These are phyloP conservation scores for Fusarium devonianum DNA, from an alignment of 2,329 filamentous ascomycete species.

Conservation along the genomic window DNA sequence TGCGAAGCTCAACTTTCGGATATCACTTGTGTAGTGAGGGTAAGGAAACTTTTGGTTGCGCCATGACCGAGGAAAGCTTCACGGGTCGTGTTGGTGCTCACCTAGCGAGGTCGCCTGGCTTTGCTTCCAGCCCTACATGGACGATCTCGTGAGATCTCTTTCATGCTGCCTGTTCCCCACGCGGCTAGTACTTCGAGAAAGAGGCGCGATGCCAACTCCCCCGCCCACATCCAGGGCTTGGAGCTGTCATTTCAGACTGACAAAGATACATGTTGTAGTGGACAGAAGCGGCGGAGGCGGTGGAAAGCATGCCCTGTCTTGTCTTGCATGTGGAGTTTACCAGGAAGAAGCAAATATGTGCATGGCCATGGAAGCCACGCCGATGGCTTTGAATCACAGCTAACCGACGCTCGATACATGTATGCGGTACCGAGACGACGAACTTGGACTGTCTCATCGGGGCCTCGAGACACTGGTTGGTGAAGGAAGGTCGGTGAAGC, in stretches of 20 bases:
- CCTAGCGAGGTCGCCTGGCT: no score
- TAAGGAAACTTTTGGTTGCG: no score
- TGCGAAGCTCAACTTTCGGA: no score
- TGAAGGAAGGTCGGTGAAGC: constrained; percentile 7
- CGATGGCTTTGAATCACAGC: constrained; percentile 10
- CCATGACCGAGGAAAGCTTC: no score
- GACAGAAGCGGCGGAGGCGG: constrained; percentile 1
- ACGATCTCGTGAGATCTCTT: no score
- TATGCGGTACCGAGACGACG: no score
- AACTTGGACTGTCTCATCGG: constrained; percentile 2
- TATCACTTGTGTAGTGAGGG: no score
- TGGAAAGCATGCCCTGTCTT: constrained; percentile 6
- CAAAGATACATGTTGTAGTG: constrained; percentile 7
- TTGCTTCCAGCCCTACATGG: no score
- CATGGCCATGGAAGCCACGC: constrained; percentile 13
- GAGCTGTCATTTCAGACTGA: constrained; percentile 21
- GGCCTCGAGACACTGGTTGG: constrained; percentile 3
- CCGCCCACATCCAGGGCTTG: constrained; percentile 18
- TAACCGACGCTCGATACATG: constrained; percentile 3
- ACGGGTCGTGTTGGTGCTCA: no score
- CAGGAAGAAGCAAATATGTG: constrained; percentile 22
- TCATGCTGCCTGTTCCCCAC: constrained; percentile 15
- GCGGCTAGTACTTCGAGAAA: constrained; percentile 8
- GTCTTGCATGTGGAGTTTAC: constrained; percentile 17
- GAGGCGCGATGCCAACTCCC: constrained; percentile 30